A percentile compares a stretch with the other conserved stretches of the same genome.
phyloP scores from a whole-genome alignment of 371 early-diverging fungal genomes.

The Mucor velutinosus region DNA sequence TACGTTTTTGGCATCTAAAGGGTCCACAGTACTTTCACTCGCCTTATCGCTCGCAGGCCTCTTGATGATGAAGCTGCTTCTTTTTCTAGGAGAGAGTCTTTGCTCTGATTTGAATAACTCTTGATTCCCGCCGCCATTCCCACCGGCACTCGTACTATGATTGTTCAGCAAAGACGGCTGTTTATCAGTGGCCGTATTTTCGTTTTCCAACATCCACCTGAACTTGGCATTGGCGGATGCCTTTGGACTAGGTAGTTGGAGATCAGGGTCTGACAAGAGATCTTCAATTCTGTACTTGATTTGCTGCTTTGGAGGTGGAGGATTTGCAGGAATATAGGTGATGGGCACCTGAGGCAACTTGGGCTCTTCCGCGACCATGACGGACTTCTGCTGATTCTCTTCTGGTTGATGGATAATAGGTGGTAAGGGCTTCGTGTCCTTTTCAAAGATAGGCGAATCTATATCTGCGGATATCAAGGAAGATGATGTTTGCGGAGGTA shows the following conservation, averaged over 20 bases:
- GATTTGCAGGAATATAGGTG: conserved; percentile 26
- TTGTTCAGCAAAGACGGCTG: background rate
- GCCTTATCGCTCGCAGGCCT: background rate
- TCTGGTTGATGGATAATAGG: background rate
- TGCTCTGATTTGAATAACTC: conserved; percentile 18
- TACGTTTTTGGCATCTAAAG: conserved; percentile 35
- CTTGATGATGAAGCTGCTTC: conserved; percentile 20
- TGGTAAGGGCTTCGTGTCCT: conserved; percentile 18
- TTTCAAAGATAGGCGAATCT: background rate
- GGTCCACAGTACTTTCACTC: conserved; percentile 17
- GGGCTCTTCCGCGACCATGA: background rate
- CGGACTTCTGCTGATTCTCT: background rate
- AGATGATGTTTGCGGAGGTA: conserved; percentile 8
- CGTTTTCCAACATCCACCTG: conserved; percentile 29
- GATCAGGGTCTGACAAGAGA: conserved; percentile 38
- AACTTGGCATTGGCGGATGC: conserved; percentile 27
- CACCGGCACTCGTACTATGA: background rate
- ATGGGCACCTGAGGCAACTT: conserved; percentile 8
- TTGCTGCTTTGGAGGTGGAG: conserved; percentile 32
- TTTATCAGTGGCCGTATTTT: background rate
- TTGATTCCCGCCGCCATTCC: background rate
- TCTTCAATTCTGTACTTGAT: conserved; percentile 49
- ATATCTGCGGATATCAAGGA: background rate
- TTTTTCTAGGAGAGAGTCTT: conserved; percentile 13
- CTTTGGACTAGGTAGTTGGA: conserved; percentile 21